Evolutionary conservation across 768 basidiomycete species (phyloP), one percentile per base, ranked within the genome.

Genomic region (Termitomyces sp.): DNA sequence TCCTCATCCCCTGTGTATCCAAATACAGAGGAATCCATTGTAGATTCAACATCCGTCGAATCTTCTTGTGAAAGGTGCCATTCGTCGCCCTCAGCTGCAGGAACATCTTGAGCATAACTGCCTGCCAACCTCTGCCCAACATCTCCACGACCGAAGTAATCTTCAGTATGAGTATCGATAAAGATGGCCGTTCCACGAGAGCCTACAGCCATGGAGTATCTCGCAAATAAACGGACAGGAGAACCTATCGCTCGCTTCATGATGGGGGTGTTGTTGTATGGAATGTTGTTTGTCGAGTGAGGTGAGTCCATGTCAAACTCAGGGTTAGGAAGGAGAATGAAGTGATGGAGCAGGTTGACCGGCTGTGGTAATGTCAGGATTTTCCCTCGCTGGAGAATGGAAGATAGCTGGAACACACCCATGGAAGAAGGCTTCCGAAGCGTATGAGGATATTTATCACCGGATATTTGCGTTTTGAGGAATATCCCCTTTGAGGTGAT

Each of bases 281-380:
- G 84, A 13, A 75, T 57, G 54, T 82, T 82, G 26, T 65, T 60
- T 37, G 68, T 52, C 41, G 63, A 68, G n/a, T 69, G 63, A 3
- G 62, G 62, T 20, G 60, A 56, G 26, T 59, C 55, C 16, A 59
- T 57, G 31, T 66, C 60, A 63, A 75, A 82, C 6, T 65, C 55
- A 3, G 68, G 61, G 64, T 85, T 81, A 0, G 79, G 77, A 1
- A 65, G 66, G 16, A 90, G 72, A 34, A 76, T 65, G 64, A 79
- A 86, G 66, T 85, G 82, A 61, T 88, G 84, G n/a, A 88, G 73
- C 26, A 83, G 69, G 67, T 90, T 88, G 59, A 84, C 78, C 0
- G 86, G 84, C 87, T 75, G 57, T 4, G 16, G 26, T 32, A 14
- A 22, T 34, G 48, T 56, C 31, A 42, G 36, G 14, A 48, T n/a